Evolutionary conservation across 2,329 filamentous ascomycete species (phyloP).

Genomic region (Truncatella angustata): DNA sequence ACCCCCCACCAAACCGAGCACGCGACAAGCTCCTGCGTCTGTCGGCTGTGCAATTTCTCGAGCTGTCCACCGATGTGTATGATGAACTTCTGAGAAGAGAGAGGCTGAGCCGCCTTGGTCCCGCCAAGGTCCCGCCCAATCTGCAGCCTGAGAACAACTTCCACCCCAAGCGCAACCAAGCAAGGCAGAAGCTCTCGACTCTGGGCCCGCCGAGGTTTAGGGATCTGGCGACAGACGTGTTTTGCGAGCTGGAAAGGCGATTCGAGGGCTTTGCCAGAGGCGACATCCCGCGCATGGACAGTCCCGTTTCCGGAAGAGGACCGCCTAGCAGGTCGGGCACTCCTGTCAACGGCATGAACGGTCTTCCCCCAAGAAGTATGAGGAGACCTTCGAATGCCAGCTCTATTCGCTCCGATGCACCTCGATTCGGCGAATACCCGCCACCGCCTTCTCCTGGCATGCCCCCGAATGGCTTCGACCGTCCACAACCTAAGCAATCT

Average conservation of each 20-base stretch:
- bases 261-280: slow-evolving; percentile 76
- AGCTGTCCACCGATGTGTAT: slow-evolving; percentile 95
- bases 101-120: slow-evolving; percentile 55
- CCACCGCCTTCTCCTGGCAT: slow-evolving; percentile 60
- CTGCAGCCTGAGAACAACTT: slow-evolving; percentile 85
- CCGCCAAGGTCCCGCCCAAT: slow-evolving; percentile 62
- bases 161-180: slow-evolving; percentile 96
- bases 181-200: slow-evolving; percentile 90
- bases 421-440: slow-evolving; percentile 41
- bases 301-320: slow-evolving; percentile 64
- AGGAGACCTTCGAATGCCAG: slow-evolving; percentile 61
- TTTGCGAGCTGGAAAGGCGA: slow-evolving; percentile 87
- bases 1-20: slow-evolving; percentile 79
- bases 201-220: slow-evolving; percentile 83
- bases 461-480: slow-evolving; percentile 63
- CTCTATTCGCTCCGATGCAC: slow-evolving; percentile 49
- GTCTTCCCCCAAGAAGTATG: slow-evolving; percentile 49
- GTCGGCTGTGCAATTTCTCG: slow-evolving; percentile 90
- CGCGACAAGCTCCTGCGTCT: slow-evolving; percentile 91
- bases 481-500: slow-evolving; percentile 83
- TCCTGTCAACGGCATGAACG: slow-evolving; percentile 56
- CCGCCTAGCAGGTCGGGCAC: slow-evolving; percentile 60
- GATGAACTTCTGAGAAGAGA: slow-evolving; percentile 91
- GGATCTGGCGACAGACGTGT: slow-evolving; percentile 93
- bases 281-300: slow-evolving; percentile 67